A percentile compares a stretch with the other conserved stretches of the same genome.
phyloP scores from a whole-genome alignment of 164 flowering plant genomes.

The Tetracentron sinense region DNA sequence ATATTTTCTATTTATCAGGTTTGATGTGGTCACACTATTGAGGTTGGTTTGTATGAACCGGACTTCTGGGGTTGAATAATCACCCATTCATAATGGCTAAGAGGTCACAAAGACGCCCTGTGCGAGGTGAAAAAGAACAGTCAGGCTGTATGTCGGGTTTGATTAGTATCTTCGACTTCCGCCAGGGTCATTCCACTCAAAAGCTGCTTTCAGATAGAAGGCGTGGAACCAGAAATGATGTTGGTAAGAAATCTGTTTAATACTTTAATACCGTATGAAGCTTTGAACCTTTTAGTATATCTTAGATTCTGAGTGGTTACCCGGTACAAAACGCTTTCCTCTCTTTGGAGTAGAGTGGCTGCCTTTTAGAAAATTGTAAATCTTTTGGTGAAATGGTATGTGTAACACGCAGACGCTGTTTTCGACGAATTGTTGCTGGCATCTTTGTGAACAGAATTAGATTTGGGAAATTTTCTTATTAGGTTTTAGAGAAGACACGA shows the following conservation, averaged over 20 bases:
- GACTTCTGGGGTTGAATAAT: conserved; percentile 6
- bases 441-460: too few species aligned
- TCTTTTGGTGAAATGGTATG: too few species aligned
- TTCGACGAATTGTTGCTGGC: too few species aligned
- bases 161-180: conserved; percentile 70
- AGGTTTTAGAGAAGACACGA: too few species aligned
- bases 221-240: conserved; percentile 29
- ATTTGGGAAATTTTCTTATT: too few species aligned
- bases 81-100: conserved; percentile 46
- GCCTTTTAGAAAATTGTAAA: too few species aligned
- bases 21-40: conserved; percentile 3
- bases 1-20: conserved; percentile 11
- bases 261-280: not conserved
- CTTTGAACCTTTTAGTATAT: not conserved
- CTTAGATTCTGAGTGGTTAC: not conserved
- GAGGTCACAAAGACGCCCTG: conserved; percentile 39
- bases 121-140: conserved; percentile 43
- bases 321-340: too few species aligned
- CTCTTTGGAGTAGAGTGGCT: too few species aligned
- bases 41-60: not conserved
- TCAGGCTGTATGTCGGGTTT: conserved; percentile 76
- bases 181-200: conserved; percentile 50
- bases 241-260: conserved; percentile 39
- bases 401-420: too few species aligned
- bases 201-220: conserved; percentile 56